phyloP scores from a whole-genome alignment of 176 grass and related monocot species.

The Saccharum spontaneum region DNA sequence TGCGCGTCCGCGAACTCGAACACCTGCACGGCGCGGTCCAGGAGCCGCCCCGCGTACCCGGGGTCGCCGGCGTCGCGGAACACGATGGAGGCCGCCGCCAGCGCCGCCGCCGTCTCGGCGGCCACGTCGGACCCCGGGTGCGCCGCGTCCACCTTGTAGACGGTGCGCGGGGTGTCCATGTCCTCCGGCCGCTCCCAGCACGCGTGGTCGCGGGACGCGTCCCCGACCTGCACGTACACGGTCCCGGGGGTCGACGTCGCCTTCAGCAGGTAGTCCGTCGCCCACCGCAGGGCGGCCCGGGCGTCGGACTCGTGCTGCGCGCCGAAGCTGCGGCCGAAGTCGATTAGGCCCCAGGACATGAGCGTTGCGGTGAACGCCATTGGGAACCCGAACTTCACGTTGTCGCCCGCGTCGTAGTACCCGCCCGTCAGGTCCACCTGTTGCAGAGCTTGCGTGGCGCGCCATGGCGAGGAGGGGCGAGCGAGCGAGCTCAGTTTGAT shows the following conservation, averaged over 20 bases:
- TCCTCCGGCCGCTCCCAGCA: slow-evolving; percentile 97
- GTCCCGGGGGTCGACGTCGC: slow-evolving; percentile 47
- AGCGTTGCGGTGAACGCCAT: slow-evolving; percentile 94
- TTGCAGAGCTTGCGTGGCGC: not conserved
- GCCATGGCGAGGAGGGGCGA: too few relatives aligned
- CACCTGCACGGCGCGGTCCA: slow-evolving; percentile 68
- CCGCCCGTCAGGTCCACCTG: slow-evolving; percentile 86
- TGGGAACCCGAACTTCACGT: slow-evolving; percentile 96
- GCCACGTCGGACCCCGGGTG: slow-evolving; percentile 90
- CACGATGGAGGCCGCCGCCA: slow-evolving; percentile 78
- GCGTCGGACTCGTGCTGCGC: slow-evolving; percentile 52
- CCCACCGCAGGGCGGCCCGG: slow-evolving; percentile 55
- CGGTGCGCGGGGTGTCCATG: slow-evolving; percentile 90
- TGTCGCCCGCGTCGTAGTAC: slow-evolving; percentile 95
- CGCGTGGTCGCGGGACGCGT: slow-evolving; percentile 70
- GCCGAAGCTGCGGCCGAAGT: slow-evolving; percentile 69
- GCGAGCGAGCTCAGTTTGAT: too few relatives aligned
- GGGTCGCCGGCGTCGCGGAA: slow-evolving; percentile 64
- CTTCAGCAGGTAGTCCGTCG: slow-evolving; percentile 90
- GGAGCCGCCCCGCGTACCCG: slow-evolving; percentile 52
- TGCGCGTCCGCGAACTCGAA: slow-evolving; percentile 83
- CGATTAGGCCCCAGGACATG: slow-evolving; percentile 88
- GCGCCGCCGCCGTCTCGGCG: slow-evolving; percentile 80
- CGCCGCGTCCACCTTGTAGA: slow-evolving; percentile 63
- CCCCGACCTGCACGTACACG: slow-evolving; percentile 87